Evolutionary conservation across 2,329 filamentous ascomycete species (phyloP).

Genomic region (Claviceps arundinis): DNA sequence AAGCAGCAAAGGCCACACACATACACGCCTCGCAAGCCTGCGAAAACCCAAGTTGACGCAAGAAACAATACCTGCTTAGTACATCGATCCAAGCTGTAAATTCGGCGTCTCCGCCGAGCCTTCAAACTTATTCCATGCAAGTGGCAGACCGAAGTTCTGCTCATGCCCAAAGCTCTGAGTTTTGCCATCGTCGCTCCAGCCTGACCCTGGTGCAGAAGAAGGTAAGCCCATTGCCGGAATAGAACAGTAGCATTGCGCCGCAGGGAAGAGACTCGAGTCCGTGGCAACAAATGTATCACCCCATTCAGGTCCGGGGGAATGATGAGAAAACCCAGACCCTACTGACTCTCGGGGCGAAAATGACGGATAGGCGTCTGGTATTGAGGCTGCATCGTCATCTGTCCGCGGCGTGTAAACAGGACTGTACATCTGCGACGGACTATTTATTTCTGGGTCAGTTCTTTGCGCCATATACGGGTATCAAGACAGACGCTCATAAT

Average conservation of each 20-base stretch:
- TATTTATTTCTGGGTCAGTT: not conserved
- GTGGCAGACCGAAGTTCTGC: no score
- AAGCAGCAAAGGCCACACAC: no score
- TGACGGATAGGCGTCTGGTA: not conserved
- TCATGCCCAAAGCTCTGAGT: not conserved
- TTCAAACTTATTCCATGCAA: not conserved
- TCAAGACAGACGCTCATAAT: not conserved
- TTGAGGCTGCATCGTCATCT: slow-evolving; percentile 1
- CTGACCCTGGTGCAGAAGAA: not conserved
- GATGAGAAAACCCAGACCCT: not conserved
- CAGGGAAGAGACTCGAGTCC: not conserved
- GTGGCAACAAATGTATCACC: not conserved
- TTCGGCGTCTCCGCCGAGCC: not conserved
- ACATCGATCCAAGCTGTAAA: not conserved
- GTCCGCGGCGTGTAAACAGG: not conserved
- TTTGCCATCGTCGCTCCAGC: not conserved
- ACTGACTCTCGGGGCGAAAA: not conserved
- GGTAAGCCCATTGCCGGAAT: not conserved
- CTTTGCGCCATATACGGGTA: not conserved
- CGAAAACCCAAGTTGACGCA: not conserved
- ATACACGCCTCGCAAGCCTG: no score
- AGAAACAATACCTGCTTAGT: not conserved
- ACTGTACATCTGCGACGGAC: not conserved
- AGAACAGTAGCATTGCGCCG: not conserved
- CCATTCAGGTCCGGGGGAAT: not conserved